phyloP scores from a whole-genome alignment of 805 yeast species.

The Saccharomycopsis schoenii region DNA sequence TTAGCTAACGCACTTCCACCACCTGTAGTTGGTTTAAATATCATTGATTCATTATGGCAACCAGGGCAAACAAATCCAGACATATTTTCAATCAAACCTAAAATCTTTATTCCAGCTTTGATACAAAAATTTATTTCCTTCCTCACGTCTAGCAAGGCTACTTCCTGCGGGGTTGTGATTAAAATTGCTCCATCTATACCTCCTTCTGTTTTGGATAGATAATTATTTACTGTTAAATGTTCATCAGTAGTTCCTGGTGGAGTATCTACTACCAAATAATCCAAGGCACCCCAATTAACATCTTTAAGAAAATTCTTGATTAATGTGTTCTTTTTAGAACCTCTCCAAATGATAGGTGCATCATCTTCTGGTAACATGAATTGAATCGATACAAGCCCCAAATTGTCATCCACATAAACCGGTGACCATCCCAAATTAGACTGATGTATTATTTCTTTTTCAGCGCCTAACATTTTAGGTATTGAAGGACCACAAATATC shows the following conservation, averaged over 20 bases:
- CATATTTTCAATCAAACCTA: conserved; percentile 96
- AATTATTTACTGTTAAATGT: conserved; percentile 81
- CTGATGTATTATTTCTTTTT: conserved; percentile 75
- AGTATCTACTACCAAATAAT: conserved; percentile 72
- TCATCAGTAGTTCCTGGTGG: conserved; percentile 99
- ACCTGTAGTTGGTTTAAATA: conserved; percentile 93
- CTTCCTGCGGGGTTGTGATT: conserved; percentile 97
- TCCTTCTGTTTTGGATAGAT: conserved; percentile 57
- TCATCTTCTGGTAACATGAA: conserved; percentile 91
- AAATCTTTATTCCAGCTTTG: conserved; percentile 75
- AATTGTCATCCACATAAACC: conserved; percentile 86
- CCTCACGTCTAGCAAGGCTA: conserved; percentile 86
- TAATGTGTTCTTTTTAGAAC: conserved; percentile 87
- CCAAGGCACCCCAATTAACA: conserved; percentile 78
- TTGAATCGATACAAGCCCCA: conserved; percentile 92
- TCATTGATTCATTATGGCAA: conserved; percentile 82
- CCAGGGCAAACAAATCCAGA: conserved; percentile 96
- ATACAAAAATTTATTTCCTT: conserved; percentile 92
- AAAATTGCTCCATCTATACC: conserved; percentile 94
- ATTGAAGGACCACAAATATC: conserved; percentile 98
- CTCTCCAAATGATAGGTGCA: conserved; percentile 95
- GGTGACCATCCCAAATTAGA: conserved; percentile 96
- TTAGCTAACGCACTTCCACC: conserved; percentile 82
- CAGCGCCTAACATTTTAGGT: conserved; percentile 90
- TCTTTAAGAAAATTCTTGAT: conserved; percentile 91